Evolutionary conservation across 148 eudicot genomes (phyloP).

Genomic region (Persicaria maculosa): DNA sequence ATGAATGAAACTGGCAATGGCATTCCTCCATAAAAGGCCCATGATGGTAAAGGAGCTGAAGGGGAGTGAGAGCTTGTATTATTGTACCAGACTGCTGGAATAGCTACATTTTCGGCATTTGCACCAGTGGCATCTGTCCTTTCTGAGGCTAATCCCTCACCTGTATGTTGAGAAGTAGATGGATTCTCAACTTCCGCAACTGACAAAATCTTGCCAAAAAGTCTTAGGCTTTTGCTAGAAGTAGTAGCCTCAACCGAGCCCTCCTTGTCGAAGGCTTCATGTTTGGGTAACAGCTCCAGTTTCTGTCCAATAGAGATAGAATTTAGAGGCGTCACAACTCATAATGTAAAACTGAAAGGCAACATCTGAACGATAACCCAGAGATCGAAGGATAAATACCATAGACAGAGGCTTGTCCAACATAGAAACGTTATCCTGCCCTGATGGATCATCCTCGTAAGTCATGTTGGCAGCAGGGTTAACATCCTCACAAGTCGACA

Average conservation of each 20-base stretch:
- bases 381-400: slow-evolving; percentile 30
- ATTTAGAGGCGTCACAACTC: background rate
- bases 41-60: too few species aligned
- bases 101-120: slow-evolving; percentile 21
- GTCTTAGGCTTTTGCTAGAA: slow-evolving; percentile 48
- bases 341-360: background rate
- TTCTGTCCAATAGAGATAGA: slow-evolving; percentile 35
- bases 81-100: slow-evolving; percentile 25
- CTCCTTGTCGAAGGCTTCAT: slow-evolving; percentile 25
- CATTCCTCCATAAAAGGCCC: slow-evolving; percentile 29
- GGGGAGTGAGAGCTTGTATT: background rate
- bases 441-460: slow-evolving; percentile 25
- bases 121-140: background rate
- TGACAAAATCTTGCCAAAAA: slow-evolving; percentile 69
- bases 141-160: background rate
- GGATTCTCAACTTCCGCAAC: background rate
- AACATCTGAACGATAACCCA: background rate
- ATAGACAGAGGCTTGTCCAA: slow-evolving; percentile 29
- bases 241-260: slow-evolving; percentile 21
- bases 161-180: background rate
- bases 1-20: slow-evolving; percentile 20
- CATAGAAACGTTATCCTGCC: slow-evolving; percentile 21
- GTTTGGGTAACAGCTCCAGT: slow-evolving; percentile 36
- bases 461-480: slow-evolving; percentile 35
- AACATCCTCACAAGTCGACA: background rate